Evolutionary conservation across 1,284 basidiomycete genomes (phyloP), one percentile per base, ranked within the genome.

Genomic region (Irpex sp.): DNA sequence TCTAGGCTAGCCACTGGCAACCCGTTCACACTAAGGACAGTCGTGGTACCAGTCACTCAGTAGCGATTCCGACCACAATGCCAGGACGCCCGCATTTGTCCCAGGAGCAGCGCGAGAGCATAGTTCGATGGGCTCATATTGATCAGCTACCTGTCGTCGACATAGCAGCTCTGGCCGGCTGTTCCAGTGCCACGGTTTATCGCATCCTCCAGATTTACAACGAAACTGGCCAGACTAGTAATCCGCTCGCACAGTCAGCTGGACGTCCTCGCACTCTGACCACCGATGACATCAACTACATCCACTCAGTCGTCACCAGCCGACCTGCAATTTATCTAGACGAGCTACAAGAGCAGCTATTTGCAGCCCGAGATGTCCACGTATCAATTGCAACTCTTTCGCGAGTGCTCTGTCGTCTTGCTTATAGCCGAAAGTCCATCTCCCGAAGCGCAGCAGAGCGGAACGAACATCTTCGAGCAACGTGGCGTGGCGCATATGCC

Each of bases 401-500:
- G 15, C 66, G 69, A 32, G 49, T 71, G 24, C 22, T 76, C 11
- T 43, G 42, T 24, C 49, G 63, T n/a, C 27, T 69, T 5, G 68
- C 69, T 15, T 20, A 79, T 38, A 73, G 73, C 6, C 68, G 76
- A 59, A 82, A 81, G 69, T 70, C 56, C 2, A 59, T 81, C 13
- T 54, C 75, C n/a, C 72, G 70, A 20, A 67, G 70, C 38, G 79
- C 79, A 20, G 62, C 72, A 3, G 78, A 83, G 64, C 74, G 76
- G 6, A 76, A 82, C 67, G 77, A 82, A 15, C 65, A 70, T n/a
- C 67, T 81, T 4, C 66, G 78, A 3, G 73, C 76, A 18, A 74
- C 72, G 24, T 83, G 80, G 80, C 68, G 77, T 65, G 77, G 73
- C 5, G 70, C 72, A 66, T 76, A 77, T 72, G 74, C 69, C 9